Evolutionary conservation across 495 filamentous ascomycete species (phyloP), one percentile per base, ranked within the genome.

Genomic region (Hyaloscypha bicolor): DNA sequence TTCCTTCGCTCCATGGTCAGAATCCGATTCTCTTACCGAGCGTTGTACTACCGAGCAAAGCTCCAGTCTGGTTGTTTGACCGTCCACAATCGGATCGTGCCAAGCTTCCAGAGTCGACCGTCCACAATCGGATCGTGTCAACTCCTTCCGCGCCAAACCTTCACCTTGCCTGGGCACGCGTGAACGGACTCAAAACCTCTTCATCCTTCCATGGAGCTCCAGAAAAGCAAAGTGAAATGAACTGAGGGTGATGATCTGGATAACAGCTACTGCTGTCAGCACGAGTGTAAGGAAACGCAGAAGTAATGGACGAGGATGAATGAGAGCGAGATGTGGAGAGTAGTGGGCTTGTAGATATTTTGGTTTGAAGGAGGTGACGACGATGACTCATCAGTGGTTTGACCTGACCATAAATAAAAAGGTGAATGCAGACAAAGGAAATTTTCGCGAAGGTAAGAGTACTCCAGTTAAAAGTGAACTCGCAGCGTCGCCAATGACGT

Each of bases 101-200:
- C 42, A 48, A 48, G 42, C 42, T 48, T 48, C 42, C 42, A 19
- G 42, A 48, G 16, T 6, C 16, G 42, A 48, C 42, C 42, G 42
- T 48, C 42, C 42, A 48, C 42, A 48, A 48, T 48, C 42, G 42
- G 42, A 48, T 48, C 42, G 16, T 48, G 42, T 6, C 42, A 48
- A 12, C 42, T 12, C 9, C 42, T 48, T 48, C 42, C 42, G 42
- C 42, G 42, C 42, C 42, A 48, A 19, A 48, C 42, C 42, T 48
- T 48, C 42, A 19, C 42, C 16, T 4, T 48, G 16, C 42, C 16
- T 48, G 42, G 42, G 42, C 42, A 48, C 42, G 42, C 42, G 42
- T 48, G 42, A 48, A 48, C 42, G 42, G 42, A 48, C 42, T 48
- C 42, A 48, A 48, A 48, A 48, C 42, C 42, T 48, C 42, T 48